Conservation (phyloP, 1,139 yeast species). For the Yamadazyma epiphylla region DNA sequence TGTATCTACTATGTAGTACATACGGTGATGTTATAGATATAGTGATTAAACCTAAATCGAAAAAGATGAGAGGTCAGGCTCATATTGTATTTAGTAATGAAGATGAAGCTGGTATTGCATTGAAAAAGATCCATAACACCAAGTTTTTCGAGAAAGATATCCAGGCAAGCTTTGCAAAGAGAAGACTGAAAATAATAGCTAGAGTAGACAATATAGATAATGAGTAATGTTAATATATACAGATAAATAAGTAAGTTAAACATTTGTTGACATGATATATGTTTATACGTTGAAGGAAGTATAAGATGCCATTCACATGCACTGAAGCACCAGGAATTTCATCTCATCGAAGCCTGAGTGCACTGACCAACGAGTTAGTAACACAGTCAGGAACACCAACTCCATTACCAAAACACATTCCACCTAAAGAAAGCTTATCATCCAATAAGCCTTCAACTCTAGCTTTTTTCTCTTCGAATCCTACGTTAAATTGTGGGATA, state of each 20-base stretch:
- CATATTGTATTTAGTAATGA: slow-evolving; percentile 55
- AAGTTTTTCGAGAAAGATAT: slow-evolving; percentile 56
- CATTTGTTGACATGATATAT: neutral
- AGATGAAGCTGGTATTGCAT: slow-evolving; percentile 52
- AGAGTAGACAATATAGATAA: slow-evolving; percentile 1
- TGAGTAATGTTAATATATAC: neutral
- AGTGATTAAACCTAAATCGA: slow-evolving; percentile 32
- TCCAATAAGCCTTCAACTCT: slow-evolving; percentile 30
- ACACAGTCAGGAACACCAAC: slow-evolving; percentile 91
- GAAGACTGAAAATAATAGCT: slow-evolving; percentile 1
- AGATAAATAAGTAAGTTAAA: neutral
- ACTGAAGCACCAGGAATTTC: too few relatives aligned
- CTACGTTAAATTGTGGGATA: slow-evolving; percentile 80
- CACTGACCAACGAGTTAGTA: slow-evolving; percentile 57
- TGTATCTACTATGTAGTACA: slow-evolving; percentile 61
- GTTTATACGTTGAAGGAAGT: too few relatives aligned
- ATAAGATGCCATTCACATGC: too few relatives aligned
- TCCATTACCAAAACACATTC: slow-evolving; percentile 79
- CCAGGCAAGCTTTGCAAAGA: slow-evolving; percentile 7
- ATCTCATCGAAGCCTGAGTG: too few relatives aligned
- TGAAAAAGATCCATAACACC: slow-evolving; percentile 45
- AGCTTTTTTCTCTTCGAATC: slow-evolving; percentile 51
- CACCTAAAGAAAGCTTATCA: slow-evolving; percentile 59
- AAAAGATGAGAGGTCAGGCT: slow-evolving; percentile 71
- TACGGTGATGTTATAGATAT: slow-evolving; percentile 68